Percentiles rank a stretch among this genome's conserved stretches.
Evolutionary conservation across 2,329 filamentous ascomycete species (phyloP).

Genomic region (Neocucurbitaria cava): DNA sequence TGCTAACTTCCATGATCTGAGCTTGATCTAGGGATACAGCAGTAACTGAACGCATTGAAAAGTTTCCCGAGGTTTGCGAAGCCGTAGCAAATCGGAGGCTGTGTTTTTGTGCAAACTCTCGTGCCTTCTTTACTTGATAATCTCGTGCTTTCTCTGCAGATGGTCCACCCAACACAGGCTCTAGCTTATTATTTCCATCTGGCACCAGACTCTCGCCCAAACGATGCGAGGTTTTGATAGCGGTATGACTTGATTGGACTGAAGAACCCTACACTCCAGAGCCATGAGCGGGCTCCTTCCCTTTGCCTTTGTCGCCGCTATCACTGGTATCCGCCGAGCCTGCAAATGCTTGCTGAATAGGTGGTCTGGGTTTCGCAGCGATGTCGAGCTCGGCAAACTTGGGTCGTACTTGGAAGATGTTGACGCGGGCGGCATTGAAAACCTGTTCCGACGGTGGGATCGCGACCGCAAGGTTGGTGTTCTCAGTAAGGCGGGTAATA

Average conservation of each 20-base stretch:
- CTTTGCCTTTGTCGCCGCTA: conserved; percentile 23
- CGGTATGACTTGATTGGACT: not conserved
- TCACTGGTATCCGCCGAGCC: conserved; percentile 39
- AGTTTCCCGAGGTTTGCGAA: not conserved
- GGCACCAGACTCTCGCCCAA: not conserved
- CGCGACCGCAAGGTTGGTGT: conserved; percentile 94
- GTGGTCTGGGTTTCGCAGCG: conserved; percentile 44
- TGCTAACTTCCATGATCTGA: not conserved
- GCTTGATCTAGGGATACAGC: not conserved
- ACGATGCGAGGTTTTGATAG: not conserved
- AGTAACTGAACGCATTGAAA: not conserved
- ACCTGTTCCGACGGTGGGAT: conserved; percentile 89
- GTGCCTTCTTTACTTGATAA: not conserved
- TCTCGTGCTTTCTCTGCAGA: not conserved
- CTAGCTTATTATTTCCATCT: not conserved
- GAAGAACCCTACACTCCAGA: conserved; percentile 6
- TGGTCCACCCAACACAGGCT: not conserved
- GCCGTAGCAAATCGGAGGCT: too few species aligned
- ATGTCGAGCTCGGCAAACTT: conserved; percentile 74
- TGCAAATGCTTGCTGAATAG: conserved; percentile 47
- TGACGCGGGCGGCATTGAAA: conserved; percentile 89
- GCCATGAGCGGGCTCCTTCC: conserved; percentile 19
- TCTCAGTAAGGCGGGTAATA: conserved; percentile 93
- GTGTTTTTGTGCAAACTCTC: not conserved
- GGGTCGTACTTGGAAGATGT: conserved; percentile 84